Base-by-base conservation (phyloP, 1,284 basidiomycete species). In the Pterulicium gracile region DNA sequence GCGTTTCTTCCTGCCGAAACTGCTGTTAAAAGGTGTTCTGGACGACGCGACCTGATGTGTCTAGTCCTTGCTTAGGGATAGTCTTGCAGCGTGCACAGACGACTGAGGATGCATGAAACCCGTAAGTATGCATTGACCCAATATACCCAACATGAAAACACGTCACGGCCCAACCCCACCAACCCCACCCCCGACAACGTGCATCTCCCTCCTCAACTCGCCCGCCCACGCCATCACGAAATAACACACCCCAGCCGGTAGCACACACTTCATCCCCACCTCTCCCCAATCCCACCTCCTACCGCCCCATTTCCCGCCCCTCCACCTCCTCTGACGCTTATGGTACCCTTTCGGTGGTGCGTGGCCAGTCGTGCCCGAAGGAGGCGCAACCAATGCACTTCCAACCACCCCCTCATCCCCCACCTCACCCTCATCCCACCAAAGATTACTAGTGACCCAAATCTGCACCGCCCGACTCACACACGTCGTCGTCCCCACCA, bases 401-500 rank as follows among this genome's bases (percentile, higher is more conserved):
- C 47, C 39, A 23, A 34, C 43, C 15, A 46, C 48, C 19, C 23
- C 40, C 41, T 15, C 36, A 45, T 22, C 44, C 39, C 45, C 21
- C 54, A 56, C 43, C 56, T 46, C n/a, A n/a, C n/a, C 39, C 56
- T 55, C 54, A 19, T 67, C 67, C 68, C 68, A 68, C 69, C 69
- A 68, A 3, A 88, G 68, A 56, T 88, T 88, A 56, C 81, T 85
- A 39, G 84, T 88, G n/a, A 88, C 86, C 87, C 87, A 89, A 41
- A 89, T 75, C 65, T 88, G 84, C 47, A 88, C 70, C 52, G 79
- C 75, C 40, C 84, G 69, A 51, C 78, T 81, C 45, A 79, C 62
- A 57, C 78, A 83, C 3, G 89, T 92, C 43, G 86, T 88, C 14
- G 81, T 88, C 1, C 79, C 88, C 43, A 92, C 82, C 5, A 81